Percentiles rank a stretch among this genome's conserved stretches.
Conservation (phyloP, 1,284 basidiomycete species). For the Sparassis latifolia region DNA sequence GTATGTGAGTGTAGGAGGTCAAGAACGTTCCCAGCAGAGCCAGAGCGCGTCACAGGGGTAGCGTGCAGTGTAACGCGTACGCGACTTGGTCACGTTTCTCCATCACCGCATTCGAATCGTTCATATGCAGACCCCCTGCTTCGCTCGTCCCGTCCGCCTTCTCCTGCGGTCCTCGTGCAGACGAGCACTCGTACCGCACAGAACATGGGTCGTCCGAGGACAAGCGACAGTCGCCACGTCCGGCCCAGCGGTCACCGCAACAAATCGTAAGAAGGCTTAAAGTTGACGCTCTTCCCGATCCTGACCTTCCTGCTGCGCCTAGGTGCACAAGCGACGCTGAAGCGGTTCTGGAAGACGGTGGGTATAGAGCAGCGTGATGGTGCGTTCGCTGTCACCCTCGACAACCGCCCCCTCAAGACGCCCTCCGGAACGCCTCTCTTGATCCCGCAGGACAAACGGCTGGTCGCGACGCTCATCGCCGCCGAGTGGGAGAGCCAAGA, state of each 20-base stretch:
- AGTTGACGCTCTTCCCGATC: too few relatives aligned
- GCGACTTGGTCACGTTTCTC: too few relatives aligned
- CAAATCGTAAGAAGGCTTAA: constrained; percentile 22
- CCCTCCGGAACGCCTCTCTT: constrained; percentile 73
- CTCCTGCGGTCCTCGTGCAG: constrained; percentile 8
- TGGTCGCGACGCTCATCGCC: constrained; percentile 84
- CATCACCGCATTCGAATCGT: too few relatives aligned
- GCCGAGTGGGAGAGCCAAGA: constrained; percentile 96
- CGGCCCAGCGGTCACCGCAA: constrained; percentile 23
- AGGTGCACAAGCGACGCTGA: constrained; percentile 84
- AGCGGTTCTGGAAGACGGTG: constrained; percentile 89
- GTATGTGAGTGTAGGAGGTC: neutral
- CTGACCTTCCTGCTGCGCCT: neutral
- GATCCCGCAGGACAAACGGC: constrained; percentile 63
- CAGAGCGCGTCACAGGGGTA: too few relatives aligned
- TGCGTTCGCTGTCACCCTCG: constrained; percentile 68
- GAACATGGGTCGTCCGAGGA: constrained; percentile 3
- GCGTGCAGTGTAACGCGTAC: too few relatives aligned
- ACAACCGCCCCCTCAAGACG: constrained; percentile 83
- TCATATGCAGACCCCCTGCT: too few relatives aligned
- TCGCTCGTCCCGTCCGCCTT: constrained; percentile 8
- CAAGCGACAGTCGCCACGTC: constrained; percentile 16
- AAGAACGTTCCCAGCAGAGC: too few relatives aligned
- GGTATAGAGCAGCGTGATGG: constrained; percentile 59
- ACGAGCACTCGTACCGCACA: neutral